Conservation (phyloP, 2,329 filamentous ascomycete species). For the Botryotinia calthae region DNA sequence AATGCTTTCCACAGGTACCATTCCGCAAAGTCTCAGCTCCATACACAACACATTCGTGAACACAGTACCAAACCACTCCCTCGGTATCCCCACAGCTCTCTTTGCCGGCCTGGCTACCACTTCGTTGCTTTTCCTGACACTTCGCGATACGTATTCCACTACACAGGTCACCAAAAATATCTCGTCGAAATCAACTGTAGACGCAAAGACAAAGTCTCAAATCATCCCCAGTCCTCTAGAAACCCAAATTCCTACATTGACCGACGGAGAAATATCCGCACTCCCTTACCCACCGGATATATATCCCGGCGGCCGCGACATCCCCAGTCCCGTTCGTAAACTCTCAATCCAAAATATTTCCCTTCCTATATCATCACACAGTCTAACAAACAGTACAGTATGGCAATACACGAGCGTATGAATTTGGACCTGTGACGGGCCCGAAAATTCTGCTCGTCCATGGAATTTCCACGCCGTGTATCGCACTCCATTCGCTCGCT, state of each 20-base stretch:
- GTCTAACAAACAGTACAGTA: constrained; percentile 43
- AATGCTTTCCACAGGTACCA: background rate
- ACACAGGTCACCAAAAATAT: background rate
- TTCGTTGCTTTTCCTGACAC: background rate
- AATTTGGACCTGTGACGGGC: constrained; percentile 73
- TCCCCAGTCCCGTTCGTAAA: constrained; percentile 51
- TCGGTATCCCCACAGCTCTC: constrained; percentile 7
- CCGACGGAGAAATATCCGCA: constrained; percentile 39
- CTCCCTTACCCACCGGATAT: constrained; percentile 67
- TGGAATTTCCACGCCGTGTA: constrained; percentile 76
- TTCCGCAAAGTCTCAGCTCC: constrained; percentile 8
- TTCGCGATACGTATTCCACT: background rate
- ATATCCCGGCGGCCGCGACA: constrained; percentile 67
- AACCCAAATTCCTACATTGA: constrained; percentile 29
- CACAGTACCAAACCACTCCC: background rate
- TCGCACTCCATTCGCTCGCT: constrained; percentile 66
- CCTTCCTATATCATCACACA: background rate
- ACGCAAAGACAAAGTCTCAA: background rate
- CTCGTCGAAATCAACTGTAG: background rate
- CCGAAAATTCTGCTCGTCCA: constrained; percentile 73
- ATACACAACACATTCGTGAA: background rate
- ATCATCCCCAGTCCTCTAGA: constrained; percentile 30
- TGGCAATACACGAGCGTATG: constrained; percentile 70
- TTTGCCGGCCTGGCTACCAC: constrained; percentile 1
- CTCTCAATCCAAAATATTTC: background rate